Evolutionary conservation across 129 eudicot genomes (phyloP).

Genomic region (carrot (Daucus carota)): DNA sequence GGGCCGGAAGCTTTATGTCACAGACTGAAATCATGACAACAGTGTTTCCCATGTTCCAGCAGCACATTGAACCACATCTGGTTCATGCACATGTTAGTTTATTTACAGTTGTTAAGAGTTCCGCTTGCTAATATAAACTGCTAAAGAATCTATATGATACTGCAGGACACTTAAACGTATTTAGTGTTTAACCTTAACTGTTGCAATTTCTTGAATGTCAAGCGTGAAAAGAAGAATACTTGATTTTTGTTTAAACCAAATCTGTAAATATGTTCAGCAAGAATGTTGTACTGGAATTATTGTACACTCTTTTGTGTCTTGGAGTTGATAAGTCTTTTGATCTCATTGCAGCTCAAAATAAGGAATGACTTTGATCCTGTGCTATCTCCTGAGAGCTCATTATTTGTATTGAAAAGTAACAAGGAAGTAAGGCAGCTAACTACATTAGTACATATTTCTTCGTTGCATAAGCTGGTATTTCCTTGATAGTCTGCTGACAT

Average conservation of each 20-base stretch:
- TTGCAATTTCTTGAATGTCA: not conserved
- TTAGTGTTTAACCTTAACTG: not conserved
- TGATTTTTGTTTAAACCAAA: not conserved
- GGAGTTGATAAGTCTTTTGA: not conserved
- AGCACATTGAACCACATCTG: conserved; percentile 97
- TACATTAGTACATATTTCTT: not conserved
- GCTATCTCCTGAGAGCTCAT: conserved; percentile 94
- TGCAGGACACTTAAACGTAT: not conserved
- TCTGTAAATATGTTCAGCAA: not conserved
- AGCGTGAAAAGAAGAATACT: not conserved
- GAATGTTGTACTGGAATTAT: not conserved
- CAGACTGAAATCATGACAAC: conserved; percentile 94
- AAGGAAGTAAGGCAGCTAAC: conserved; percentile 51
- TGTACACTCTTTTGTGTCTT: not conserved
- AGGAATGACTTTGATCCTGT: conserved; percentile 98
- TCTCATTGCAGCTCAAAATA: conserved; percentile 71
- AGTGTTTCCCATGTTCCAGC: conserved; percentile 97
- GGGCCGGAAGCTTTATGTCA: conserved; percentile 77
- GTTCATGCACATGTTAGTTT: conserved; percentile 95
- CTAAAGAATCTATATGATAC: not conserved
- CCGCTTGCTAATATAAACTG: not conserved
- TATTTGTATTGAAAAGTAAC: conserved; percentile 91
- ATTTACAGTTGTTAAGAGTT: conserved; percentile 5
- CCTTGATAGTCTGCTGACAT: conserved; percentile 14
- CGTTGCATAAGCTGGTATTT: not conserved